Base-by-base conservation (phyloP, 2,329 filamentous ascomycete genomes). In the Chalara sp. region DNA sequence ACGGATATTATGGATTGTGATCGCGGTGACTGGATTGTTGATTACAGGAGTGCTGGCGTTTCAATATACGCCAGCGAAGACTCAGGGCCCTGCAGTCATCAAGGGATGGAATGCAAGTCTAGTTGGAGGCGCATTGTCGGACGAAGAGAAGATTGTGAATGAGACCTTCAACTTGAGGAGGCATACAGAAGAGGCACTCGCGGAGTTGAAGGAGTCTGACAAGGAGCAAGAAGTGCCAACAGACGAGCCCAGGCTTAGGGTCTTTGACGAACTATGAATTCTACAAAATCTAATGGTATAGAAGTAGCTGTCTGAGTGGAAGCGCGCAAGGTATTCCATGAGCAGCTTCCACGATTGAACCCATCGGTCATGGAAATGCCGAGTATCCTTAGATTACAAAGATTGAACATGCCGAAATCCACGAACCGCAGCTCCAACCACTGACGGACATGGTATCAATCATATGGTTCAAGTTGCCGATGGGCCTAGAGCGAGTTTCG, bases 1-100 rank as follows among this genome's bases (percentile, higher is more conserved):
- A 55, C 80, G 78, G 57, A 73, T 78, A 21, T 69, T 86, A 44
- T 88, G 84, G 82, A 74, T 80, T 39, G 72, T 81, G 54, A 77
- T 76, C 53, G 77, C 70, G 28, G 64, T 72, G 6, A 53, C 76
- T n/a, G 55, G 58, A 13, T 58, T 59, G 33, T 63, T 70, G 5
- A 71, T 84, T 35, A 57, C 79, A 2, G 53, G 80, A 13, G 53
- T 76, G 3, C 65, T 79, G 6, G 50, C 68, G 32, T 63, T 69
- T 40, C 63, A 67, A 44, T 60, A 58, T 55, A 53, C 47, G 32
- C 59, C 58, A 32, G 46, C 49, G n/a, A 48, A 48, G 29, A 54
- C 46, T 8, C 43, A 32, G 39, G 49, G 37, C 5, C 33, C 53
- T 6, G 54, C 41, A 13, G n/a, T 43, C 12, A 21, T 53, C 28